Percentiles rank a stretch among this genome's conserved stretches.
Evolutionary conservation across 148 eudicot species (phyloP).

Genomic region (Selenicereus undatus): DNA sequence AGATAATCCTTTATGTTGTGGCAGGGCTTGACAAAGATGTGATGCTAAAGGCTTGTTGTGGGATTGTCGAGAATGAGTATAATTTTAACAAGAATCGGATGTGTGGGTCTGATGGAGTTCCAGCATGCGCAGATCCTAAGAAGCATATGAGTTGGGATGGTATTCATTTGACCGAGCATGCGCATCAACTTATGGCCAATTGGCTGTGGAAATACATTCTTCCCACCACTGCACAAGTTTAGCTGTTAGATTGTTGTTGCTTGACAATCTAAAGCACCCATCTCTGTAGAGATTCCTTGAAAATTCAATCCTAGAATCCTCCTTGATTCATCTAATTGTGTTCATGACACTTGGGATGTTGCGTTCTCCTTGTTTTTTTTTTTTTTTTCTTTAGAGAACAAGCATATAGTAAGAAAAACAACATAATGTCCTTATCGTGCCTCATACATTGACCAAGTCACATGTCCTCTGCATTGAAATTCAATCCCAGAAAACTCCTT

Average conservation of each 20-base stretch:
- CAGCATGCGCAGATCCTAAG: not conserved
- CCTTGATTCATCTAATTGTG: no score
- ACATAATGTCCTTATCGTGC: no score
- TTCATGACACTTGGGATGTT: no score
- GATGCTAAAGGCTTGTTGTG: slow-evolving; percentile 23
- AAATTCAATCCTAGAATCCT: no score
- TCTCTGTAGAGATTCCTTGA: no score
- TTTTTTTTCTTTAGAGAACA: no score
- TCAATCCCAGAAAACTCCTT: no score
- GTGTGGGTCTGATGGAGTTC: slow-evolving; percentile 2
- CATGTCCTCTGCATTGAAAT: no score
- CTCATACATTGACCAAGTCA: no score
- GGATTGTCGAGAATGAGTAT: slow-evolving; percentile 12
- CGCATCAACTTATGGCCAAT: not conserved
- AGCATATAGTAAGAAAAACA: no score
- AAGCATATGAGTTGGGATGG: not conserved
- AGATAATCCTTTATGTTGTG: not conserved
- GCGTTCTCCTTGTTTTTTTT: no score
- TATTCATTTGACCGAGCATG: slow-evolving; percentile 1
- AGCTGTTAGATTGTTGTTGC: not conserved
- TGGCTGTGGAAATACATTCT: not conserved
- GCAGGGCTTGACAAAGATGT: slow-evolving; percentile 25
- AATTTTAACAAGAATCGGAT: not conserved
- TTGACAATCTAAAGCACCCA: no score
- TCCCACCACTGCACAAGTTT: not conserved